Evolutionary conservation across 2,329 filamentous ascomycete species (phyloP).

Genomic region (Amauroascus niger): DNA sequence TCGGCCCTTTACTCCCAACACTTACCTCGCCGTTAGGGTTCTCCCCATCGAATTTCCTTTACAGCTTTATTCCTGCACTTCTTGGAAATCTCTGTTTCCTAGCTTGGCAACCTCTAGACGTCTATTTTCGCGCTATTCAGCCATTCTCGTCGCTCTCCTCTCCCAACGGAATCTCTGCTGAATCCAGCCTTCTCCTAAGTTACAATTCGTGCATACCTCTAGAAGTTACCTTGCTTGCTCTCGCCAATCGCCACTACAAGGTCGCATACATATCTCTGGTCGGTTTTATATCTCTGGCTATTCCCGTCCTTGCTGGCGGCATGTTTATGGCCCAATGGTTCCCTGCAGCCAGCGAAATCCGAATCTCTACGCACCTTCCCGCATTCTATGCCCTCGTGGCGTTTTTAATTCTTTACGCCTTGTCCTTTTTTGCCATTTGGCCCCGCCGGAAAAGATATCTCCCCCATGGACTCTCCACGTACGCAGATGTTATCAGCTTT

Average conservation of each 20-base stretch:
- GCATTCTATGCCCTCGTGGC: constrained; percentile 64
- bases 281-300: constrained; percentile 42
- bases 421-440: constrained; percentile 53
- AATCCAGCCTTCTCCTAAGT: constrained; percentile 47
- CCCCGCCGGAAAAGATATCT: constrained; percentile 54
- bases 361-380: constrained; percentile 62
- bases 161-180: constrained; percentile 44
- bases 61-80: constrained; percentile 53
- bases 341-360: constrained; percentile 34
- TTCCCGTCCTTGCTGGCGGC: constrained; percentile 52
- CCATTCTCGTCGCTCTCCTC: constrained; percentile 48
- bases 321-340: constrained; percentile 55
- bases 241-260: constrained; percentile 48
- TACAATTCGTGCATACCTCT: constrained; percentile 48
- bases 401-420: constrained; percentile 59
- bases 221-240: constrained; percentile 44
- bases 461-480: constrained; percentile 61
- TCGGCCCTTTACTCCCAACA: constrained; percentile 57
- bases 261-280: constrained; percentile 49
- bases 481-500: constrained; percentile 70
- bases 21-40: constrained; percentile 56
- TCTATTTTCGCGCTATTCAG: constrained; percentile 50
- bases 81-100: constrained; percentile 53
- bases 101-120: constrained; percentile 50
- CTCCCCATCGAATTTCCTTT: constrained; percentile 80